Evolutionary conservation across 2,329 filamentous ascomycete genomes (phyloP).

Genomic region (Exophiala xenobiotica): DNA sequence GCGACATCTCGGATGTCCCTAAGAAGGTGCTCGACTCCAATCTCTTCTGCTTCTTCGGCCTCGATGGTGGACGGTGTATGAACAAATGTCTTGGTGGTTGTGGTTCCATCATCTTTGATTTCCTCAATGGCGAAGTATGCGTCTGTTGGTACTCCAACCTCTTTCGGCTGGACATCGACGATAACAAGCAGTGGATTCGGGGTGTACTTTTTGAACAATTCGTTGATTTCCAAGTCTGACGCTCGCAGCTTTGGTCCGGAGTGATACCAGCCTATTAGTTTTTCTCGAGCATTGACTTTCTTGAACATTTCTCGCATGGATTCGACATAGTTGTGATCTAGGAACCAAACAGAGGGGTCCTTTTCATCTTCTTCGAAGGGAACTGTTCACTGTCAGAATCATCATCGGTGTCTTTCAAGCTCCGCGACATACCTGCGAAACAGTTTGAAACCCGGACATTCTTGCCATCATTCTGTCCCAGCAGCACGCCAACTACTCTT

Average conservation of each 20-base stretch:
- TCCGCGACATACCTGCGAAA: constrained; percentile 75
- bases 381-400: constrained; percentile 55
- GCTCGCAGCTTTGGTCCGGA: constrained; percentile 94
- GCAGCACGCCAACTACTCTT: constrained; percentile 88
- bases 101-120: constrained; percentile 99
- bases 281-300: constrained; percentile 98
- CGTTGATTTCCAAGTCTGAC: constrained; percentile 98
- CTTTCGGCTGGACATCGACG: constrained; percentile 97
- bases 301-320: constrained; percentile 99
- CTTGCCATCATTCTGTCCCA: constrained; percentile 95
- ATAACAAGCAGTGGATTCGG: constrained; percentile 95
- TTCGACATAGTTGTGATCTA: constrained; percentile 99
- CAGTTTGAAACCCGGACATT: constrained; percentile 98
- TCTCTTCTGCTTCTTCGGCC: constrained; percentile 97
- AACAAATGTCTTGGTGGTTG: constrained; percentile 94
- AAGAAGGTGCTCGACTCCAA: constrained; percentile 95
- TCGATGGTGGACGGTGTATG: constrained; percentile 98
- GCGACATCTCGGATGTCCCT: constrained; percentile 98
- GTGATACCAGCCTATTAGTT: constrained; percentile 99
- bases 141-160: constrained; percentile 95
- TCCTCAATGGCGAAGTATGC: constrained; percentile 99
- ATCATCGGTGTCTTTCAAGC: neutral
- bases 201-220: constrained; percentile 98
- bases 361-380: constrained; percentile 99
- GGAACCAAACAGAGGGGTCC: constrained; percentile 97